These are phyloP conservation scores for Miamiensis avidus DNA, from an alignment of 169 alveolate species.

Conservation along the genomic window DNA sequence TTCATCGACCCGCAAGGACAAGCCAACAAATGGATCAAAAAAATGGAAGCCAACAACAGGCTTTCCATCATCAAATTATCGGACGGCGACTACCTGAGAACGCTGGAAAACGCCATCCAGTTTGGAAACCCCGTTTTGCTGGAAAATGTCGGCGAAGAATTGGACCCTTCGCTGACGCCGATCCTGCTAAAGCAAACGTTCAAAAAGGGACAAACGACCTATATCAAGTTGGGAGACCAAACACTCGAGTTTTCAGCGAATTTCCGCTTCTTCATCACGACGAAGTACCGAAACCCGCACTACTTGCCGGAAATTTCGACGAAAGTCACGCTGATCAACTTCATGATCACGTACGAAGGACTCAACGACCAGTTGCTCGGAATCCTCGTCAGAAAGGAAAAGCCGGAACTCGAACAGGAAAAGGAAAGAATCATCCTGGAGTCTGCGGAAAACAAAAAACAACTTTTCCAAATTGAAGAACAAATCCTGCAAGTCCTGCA, in stretches of 20 bases:
- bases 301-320: constrained; percentile 90
- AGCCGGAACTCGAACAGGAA: constrained; percentile 79
- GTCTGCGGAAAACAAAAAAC: constrained; percentile 75
- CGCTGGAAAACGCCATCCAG: constrained; percentile 82
- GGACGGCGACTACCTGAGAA: constrained; percentile 81
- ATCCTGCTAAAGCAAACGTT: constrained; percentile 85
- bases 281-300: constrained; percentile 90
- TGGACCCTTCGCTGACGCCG: constrained; percentile 90
- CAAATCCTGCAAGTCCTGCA: constrained; percentile 74
- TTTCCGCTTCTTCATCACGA: constrained; percentile 86
- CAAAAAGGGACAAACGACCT: constrained; percentile 83
- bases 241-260: constrained; percentile 81
- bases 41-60: constrained; percentile 77
- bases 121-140: constrained; percentile 86
- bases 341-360: constrained; percentile 87
- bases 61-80: constrained; percentile 80
- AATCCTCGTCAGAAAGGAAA: constrained; percentile 80
- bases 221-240: constrained; percentile 83
- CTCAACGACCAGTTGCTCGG: constrained; percentile 81
- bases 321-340: constrained; percentile 85
- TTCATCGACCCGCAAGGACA: constrained; percentile 90
- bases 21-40: constrained; percentile 92
- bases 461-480: constrained; percentile 78
- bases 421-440: constrained; percentile 79
- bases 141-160: constrained; percentile 88